Base-by-base conservation (phyloP, 768 basidiomycete genomes). In the Ramaria rubella region DNA sequence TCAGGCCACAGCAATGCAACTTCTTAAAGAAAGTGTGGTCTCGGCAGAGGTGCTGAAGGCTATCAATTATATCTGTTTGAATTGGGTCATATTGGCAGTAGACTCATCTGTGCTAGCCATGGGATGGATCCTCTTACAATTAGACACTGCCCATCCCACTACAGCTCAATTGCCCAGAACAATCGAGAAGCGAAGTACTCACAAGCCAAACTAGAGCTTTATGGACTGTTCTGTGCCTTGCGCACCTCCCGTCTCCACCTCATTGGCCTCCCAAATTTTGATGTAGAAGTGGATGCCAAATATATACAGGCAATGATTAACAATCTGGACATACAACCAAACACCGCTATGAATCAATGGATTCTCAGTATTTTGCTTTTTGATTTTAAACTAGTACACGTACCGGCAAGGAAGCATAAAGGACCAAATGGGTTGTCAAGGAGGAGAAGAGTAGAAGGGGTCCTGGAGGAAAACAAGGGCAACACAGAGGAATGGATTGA, bases 271-370 rank as follows among this genome's bases (percentile, higher is more conserved):
- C 26, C 49, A 3, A 66, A 67, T 21, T 58, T 70, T 4, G 52
- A 57, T 0, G 63, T 72, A 0, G 68, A 74, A 53, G 31, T 64
- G 36, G 34, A 73, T 29, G 65, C 69, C 0, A 67, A 66, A 15
- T 73, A 68, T 43, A 64, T 73, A 15, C 68, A 68, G 36, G 69
- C 69, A 0, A 76, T 75, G 73, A 52, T 76, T 0, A 70, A 70
- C 26, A 70, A 73, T 30, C 73, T 72, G 0, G 71, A 74, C 24
- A 58, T 72, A 0, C 67, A 70, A 3, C 74, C 74, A 0, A 73
- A 66, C 34, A 66, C 71, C 2, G 58, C 68, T 0, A 67, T 75
- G 2, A 77, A 77, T 42, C 49, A 71, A 7, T 78, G 77, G 77
- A 74, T 78, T 31, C 67, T 68, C 0, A 68, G 61, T 1, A 75